Conservation (phyloP, 805 yeast species). For the Lipomyces oligophaga region DNA sequence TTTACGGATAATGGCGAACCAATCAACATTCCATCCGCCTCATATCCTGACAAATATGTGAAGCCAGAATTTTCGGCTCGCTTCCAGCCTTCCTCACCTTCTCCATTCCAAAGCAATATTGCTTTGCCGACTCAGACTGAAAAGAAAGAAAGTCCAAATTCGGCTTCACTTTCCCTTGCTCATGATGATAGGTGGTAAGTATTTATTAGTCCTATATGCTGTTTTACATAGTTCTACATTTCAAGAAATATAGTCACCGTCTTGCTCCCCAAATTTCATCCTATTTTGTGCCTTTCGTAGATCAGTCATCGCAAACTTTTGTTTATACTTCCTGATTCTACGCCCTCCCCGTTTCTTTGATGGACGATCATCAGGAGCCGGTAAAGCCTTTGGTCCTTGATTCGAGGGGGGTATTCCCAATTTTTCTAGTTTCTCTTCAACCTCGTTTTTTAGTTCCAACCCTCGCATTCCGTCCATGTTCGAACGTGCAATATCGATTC, state of each 20-base stretch:
- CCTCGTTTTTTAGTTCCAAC: slow-evolving; percentile 53
- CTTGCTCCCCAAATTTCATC: slow-evolving; percentile 76
- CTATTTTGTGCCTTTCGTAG: slow-evolving; percentile 78
- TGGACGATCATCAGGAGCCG: slow-evolving; percentile 68
- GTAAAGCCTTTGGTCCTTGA: slow-evolving; percentile 58
- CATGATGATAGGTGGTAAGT: too few relatives aligned
- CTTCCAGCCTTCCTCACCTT: too few relatives aligned
- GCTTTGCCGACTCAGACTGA: too few relatives aligned
- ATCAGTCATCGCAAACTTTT: slow-evolving; percentile 76
- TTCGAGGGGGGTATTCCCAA: slow-evolving; percentile 73
- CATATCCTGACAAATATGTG: neutral
- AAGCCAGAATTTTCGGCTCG: too few relatives aligned
- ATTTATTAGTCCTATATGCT: too few relatives aligned
- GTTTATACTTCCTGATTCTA: slow-evolving; percentile 72
- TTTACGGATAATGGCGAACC: slow-evolving; percentile 23
- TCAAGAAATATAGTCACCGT: slow-evolving; percentile 61
- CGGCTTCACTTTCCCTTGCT: too few relatives aligned
- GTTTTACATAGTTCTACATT: too few relatives aligned
- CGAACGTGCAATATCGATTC: slow-evolving; percentile 60
- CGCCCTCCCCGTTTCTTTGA: slow-evolving; percentile 86
- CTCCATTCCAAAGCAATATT: too few relatives aligned
- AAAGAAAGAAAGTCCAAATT: too few relatives aligned
- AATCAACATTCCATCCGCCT: neutral
- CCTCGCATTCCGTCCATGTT: slow-evolving; percentile 55
- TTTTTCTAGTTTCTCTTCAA: slow-evolving; percentile 62